Percentiles rank a stretch among this genome's conserved stretches.
Evolutionary conservation across 371 early-diverging fungal species (phyloP).

Genomic region (Rhizomucor pusillus): DNA sequence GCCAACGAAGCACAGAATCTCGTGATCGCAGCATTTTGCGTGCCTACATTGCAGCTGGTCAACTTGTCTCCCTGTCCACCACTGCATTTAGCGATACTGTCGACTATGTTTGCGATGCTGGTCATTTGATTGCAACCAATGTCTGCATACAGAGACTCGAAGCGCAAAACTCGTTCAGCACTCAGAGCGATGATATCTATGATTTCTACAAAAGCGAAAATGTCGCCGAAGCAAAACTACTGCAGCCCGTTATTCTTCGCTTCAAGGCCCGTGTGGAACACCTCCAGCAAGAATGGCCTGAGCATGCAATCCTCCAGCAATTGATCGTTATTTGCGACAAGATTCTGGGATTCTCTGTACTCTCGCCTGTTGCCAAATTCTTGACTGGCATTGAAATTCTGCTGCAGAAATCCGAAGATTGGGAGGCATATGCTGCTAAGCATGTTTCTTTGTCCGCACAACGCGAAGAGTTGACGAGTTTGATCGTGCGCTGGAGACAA

Average conservation of each 20-base stretch:
- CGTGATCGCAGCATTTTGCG: constrained; percentile 30
- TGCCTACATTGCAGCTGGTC: constrained; percentile 36
- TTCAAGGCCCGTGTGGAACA: constrained; percentile 59
- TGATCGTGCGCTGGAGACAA: constrained; percentile 91
- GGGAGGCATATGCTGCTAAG: constrained; percentile 89
- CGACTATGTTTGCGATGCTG: constrained; percentile 30
- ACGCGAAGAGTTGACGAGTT: constrained; percentile 67
- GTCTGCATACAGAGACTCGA: constrained; percentile 36
- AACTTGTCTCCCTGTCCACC: constrained; percentile 33
- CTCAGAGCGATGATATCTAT: constrained; percentile 52
- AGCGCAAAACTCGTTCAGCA: constrained; percentile 35
- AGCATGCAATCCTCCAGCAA: constrained; percentile 84
- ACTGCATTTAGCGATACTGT: constrained; percentile 22
- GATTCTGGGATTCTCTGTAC: constrained; percentile 72
- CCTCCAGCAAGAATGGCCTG: constrained; percentile 76
- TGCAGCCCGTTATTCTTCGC: constrained; percentile 62
- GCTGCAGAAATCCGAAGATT: constrained; percentile 87
- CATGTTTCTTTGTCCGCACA: constrained; percentile 75
- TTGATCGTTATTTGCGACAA: constrained; percentile 67
- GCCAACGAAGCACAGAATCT: constrained; percentile 13
- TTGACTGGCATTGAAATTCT: constrained; percentile 88
- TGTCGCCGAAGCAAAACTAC: constrained; percentile 65
- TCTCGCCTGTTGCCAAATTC: constrained; percentile 88
- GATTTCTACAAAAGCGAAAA: constrained; percentile 91
- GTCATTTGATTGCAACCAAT: constrained; percentile 32